Conservation (phyloP, 176 grass and related monocot genomes). For the Cenchrus americanus region DNA sequence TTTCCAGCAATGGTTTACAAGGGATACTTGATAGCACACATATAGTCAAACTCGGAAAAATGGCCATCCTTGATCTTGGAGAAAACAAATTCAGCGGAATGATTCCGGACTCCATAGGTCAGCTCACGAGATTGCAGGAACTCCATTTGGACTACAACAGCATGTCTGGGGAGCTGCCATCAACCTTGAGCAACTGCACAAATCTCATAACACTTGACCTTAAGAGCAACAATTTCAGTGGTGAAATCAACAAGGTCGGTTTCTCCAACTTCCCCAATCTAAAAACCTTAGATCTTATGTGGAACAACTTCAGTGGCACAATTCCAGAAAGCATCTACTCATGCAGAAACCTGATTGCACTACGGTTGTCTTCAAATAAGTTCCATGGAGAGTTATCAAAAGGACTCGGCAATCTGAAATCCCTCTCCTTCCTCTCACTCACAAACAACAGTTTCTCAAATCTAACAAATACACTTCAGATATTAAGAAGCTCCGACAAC, state of each 20-base stretch:
- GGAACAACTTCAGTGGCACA: background rate
- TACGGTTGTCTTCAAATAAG: background rate
- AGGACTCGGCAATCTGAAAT: too few relatives aligned
- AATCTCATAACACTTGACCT: slow-evolving; percentile 21
- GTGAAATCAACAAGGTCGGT: slow-evolving; percentile 37
- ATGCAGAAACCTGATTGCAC: slow-evolving; percentile 16
- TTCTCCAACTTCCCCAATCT: slow-evolving; percentile 45
- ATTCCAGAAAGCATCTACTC: slow-evolving; percentile 39
- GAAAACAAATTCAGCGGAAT: background rate
- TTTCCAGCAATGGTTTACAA: slow-evolving; percentile 8
- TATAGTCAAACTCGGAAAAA: slow-evolving; percentile 15
- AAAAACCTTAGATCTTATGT: slow-evolving; percentile 22
- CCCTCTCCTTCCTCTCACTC: too few relatives aligned
- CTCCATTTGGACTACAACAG: slow-evolving; percentile 27
- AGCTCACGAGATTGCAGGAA: slow-evolving; percentile 42
- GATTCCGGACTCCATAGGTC: slow-evolving; percentile 18
- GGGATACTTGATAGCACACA: background rate
- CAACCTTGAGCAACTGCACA: background rate
- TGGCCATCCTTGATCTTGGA: slow-evolving; percentile 36
- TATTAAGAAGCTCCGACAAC: background rate
- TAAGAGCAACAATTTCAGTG: slow-evolving; percentile 1
- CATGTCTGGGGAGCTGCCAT: slow-evolving; percentile 30
- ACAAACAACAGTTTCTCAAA: too few relatives aligned
- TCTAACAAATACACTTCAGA: slow-evolving; percentile 23
- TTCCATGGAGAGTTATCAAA: too few relatives aligned